A percentile compares a stretch with the other conserved stretches of the same genome.
Evolutionary conservation across 176 grass and related monocot species (phyloP).

Genomic region (Oryza australiensis): DNA sequence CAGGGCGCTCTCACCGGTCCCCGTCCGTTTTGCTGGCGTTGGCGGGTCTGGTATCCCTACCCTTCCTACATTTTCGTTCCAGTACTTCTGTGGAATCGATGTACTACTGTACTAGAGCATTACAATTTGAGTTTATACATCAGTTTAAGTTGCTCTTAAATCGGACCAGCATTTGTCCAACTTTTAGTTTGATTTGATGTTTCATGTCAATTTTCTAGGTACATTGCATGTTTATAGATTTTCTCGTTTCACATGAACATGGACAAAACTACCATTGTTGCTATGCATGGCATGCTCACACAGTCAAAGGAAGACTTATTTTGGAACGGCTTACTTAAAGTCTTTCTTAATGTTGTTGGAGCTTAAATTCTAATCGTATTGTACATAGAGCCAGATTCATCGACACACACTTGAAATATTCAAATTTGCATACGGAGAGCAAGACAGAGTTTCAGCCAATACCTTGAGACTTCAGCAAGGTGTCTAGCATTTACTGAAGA

Average conservation of each 20-base stretch:
- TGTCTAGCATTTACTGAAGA: neutral
- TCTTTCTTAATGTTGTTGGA: neutral
- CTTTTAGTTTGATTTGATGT: neutral
- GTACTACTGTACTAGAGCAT: neutral
- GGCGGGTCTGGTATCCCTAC: conserved; percentile 58
- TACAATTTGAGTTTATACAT: neutral
- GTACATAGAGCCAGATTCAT: conserved; percentile 10
- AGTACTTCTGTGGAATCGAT: neutral
- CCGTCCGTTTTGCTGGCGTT: conserved; percentile 74
- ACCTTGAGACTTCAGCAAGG: neutral
- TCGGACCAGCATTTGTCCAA: neutral
- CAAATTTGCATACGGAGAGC: neutral
- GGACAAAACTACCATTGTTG: neutral
- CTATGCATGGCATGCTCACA: neutral
- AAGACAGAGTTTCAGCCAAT: neutral
- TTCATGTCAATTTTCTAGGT: neutral
- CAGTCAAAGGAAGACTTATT: neutral
- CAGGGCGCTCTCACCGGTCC: conserved; percentile 66
- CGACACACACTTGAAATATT: neutral
- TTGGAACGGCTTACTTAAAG: neutral
- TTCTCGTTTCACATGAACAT: neutral
- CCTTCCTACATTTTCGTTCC: neutral
- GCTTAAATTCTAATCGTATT: neutral
- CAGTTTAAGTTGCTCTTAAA: neutral
- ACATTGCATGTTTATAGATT: neutral